Percentiles rank a stretch among this genome's conserved stretches.
Conservation (phyloP, 805 yeast genomes). For the Zygosaccharomyces bisporus region DNA sequence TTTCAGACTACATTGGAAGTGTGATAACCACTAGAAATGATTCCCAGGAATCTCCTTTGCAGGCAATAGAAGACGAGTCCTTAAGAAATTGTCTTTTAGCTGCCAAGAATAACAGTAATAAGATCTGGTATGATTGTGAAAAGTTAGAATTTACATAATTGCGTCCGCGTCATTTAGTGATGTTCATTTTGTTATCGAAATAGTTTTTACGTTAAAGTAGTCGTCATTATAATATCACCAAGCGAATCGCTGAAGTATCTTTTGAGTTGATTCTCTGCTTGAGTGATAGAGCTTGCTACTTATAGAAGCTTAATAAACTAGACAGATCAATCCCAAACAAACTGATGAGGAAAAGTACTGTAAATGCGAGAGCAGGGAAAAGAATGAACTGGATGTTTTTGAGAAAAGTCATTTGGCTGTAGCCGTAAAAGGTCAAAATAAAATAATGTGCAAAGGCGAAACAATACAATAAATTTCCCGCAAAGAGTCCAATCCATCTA, state of each 20-base stretch:
- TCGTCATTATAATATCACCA: no score
- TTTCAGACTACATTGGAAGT: slow-evolving; percentile 10
- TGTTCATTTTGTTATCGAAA: no score
- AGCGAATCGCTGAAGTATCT: no score
- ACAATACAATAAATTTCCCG: slow-evolving; percentile 78
- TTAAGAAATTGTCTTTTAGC: slow-evolving; percentile 6
- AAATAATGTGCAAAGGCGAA: slow-evolving; percentile 72
- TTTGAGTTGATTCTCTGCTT: not conserved
- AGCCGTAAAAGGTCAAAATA: slow-evolving; percentile 84
- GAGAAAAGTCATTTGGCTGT: slow-evolving; percentile 66
- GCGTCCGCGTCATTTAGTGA: not conserved
- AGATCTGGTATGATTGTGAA: slow-evolving; percentile 11
- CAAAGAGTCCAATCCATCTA: slow-evolving; percentile 60
- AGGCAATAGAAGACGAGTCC: slow-evolving; percentile 7
- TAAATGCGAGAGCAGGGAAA: slow-evolving; percentile 60
- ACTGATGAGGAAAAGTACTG: slow-evolving; percentile 56
- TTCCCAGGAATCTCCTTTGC: slow-evolving; percentile 6
- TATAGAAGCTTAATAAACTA: slow-evolving; percentile 38
- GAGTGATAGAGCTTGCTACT: slow-evolving; percentile 8
- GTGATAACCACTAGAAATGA: slow-evolving; percentile 2
- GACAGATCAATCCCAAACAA: slow-evolving; percentile 72
- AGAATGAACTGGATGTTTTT: slow-evolving; percentile 59
- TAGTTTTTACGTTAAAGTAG: no score
- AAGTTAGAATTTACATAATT: slow-evolving; percentile 11
- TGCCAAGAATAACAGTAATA: slow-evolving; percentile 8